Evolutionary conservation across 352 stramenopile genomes (phyloP).

Genomic region (Phytophthora cajani): DNA sequence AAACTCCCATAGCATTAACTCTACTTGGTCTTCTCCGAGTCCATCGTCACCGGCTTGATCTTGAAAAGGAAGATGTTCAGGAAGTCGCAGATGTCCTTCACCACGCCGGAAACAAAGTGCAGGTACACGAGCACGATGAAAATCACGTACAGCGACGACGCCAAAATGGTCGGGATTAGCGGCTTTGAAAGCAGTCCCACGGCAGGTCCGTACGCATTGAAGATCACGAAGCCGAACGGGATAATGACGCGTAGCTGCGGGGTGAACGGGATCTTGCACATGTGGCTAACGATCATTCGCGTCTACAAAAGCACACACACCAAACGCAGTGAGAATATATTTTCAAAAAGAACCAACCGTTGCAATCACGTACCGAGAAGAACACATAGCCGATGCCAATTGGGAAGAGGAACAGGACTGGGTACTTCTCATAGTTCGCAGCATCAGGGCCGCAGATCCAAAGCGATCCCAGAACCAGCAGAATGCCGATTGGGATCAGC

Average conservation of each 20-base stretch:
- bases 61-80: conserved; percentile 89
- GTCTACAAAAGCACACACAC: conserved; percentile 51
- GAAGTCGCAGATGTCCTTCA: conserved; percentile 88
- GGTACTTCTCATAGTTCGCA: conserved; percentile 71
- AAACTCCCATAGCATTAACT: not conserved
- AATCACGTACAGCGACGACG: conserved; percentile 72
- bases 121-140: conserved; percentile 81
- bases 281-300: conserved; percentile 91
- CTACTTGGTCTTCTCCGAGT: conserved; percentile 47
- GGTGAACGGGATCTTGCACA: conserved; percentile 90
- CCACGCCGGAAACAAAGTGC: conserved; percentile 82
- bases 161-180: conserved; percentile 69
- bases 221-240: conserved; percentile 74
- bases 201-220: conserved; percentile 71
- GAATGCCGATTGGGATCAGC: conserved; percentile 71
- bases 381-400: conserved; percentile 87
- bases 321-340: conserved; percentile 6
- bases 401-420: conserved; percentile 78
- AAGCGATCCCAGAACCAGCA: conserved; percentile 63
- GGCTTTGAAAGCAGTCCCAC: conserved; percentile 56
- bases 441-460: conserved; percentile 79
- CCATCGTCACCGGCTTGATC: conserved; percentile 50
- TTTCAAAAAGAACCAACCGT: conserved; percentile 3
- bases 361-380: conserved; percentile 65
- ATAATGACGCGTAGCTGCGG: conserved; percentile 85